A percentile compares a stretch with the other conserved stretches of the same genome.
Conservation (phyloP, 805 yeast genomes). For the Starmerella floricola region DNA sequence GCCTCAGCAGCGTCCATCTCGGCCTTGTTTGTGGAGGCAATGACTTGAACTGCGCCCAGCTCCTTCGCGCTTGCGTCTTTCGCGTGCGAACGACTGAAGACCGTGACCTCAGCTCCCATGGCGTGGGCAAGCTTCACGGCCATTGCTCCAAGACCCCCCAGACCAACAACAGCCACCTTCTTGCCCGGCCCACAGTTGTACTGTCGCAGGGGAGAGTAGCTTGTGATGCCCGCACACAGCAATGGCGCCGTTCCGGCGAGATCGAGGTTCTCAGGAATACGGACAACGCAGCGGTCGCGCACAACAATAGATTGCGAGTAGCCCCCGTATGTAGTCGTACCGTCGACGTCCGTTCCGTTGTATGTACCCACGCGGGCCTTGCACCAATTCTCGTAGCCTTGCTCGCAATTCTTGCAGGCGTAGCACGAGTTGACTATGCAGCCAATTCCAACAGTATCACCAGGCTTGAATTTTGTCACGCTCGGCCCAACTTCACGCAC, state of each 20-base stretch:
- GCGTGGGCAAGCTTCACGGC: constrained; percentile 50
- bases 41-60: constrained; percentile 45
- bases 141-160: constrained; percentile 60
- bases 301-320: constrained; percentile 28
- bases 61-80: constrained; percentile 43
- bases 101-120: constrained; percentile 49
- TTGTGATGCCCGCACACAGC: constrained; percentile 69
- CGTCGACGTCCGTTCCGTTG: constrained; percentile 37
- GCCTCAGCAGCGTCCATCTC: constrained; percentile 28
- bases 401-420: constrained; percentile 47
- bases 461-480: constrained; percentile 41
- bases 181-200: constrained; percentile 39
- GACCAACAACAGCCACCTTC: constrained; percentile 48
- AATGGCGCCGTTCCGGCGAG: constrained; percentile 54
- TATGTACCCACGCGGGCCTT: constrained; percentile 39
- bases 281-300: constrained; percentile 50
- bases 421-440: constrained; percentile 54
- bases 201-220: constrained; percentile 48
- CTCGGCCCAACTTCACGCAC: constrained; percentile 42
- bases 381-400: constrained; percentile 49
- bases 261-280: constrained; percentile 45
- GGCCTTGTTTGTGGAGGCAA: constrained; percentile 37
- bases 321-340: constrained; percentile 58
- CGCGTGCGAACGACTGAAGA: constrained; percentile 39
- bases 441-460: constrained; percentile 73